A percentile compares a stretch with the other conserved stretches of the same genome.
Evolutionary conservation across 1,139 yeast species (phyloP).

Genomic region (Hansenula lynferdii): DNA sequence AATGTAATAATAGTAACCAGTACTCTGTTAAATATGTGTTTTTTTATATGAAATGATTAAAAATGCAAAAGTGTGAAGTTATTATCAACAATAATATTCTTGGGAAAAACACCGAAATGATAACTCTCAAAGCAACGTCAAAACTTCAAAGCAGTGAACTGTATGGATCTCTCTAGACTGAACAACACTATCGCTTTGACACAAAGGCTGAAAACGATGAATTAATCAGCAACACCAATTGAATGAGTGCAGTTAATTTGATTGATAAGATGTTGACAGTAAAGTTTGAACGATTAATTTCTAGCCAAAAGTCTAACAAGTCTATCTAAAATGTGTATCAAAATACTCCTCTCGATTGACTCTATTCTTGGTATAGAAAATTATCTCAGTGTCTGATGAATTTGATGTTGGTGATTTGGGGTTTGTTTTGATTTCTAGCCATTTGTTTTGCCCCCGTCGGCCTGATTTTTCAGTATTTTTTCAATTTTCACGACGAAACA

Average conservation of each 20-base stretch:
- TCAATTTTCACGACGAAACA: conserved; percentile 1
- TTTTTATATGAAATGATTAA: not conserved
- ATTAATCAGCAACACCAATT: conserved; percentile 5
- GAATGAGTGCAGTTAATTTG: conserved; percentile 6
- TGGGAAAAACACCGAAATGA: not conserved
- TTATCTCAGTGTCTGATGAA: conserved; percentile 1
- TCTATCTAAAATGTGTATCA: not conserved
- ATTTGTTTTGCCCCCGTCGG: conserved; percentile 4
- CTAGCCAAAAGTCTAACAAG: not conserved
- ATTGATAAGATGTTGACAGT: conserved; percentile 1
- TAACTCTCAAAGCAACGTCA: not conserved
- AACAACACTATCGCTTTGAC: not conserved
- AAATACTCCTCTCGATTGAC: conserved; percentile 1
- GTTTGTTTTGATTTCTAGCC: conserved; percentile 1
- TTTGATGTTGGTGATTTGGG: not conserved
- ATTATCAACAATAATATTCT: too few relatives aligned
- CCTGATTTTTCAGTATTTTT: conserved; percentile 2
- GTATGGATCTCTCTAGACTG: not conserved
- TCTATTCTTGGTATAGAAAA: not conserved
- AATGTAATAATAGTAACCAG: conserved; percentile 1
- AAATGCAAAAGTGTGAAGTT: too few relatives aligned
- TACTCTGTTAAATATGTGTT: not conserved
- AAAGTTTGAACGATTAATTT: conserved; percentile 1
- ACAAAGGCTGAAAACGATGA: too few relatives aligned
- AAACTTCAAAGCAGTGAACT: not conserved